Evolutionary conservation across 1,284 basidiomycete genomes (phyloP), one percentile per base, ranked within the genome.

Genomic region (Moesziomyces parantarcticus): DNA sequence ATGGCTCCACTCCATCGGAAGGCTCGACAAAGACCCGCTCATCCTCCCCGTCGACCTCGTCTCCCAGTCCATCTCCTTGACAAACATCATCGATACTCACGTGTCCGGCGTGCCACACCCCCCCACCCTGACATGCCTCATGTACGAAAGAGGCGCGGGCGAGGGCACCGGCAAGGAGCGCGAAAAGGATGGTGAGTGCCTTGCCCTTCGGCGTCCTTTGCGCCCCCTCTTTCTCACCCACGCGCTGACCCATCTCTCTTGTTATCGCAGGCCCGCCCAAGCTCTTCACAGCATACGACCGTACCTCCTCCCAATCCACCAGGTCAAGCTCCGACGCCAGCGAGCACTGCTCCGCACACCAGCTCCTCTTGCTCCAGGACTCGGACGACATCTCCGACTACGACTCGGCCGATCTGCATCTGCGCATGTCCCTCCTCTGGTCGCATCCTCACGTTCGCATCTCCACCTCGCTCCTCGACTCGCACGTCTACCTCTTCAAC

Each of bases 41-140:
- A 58, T 83, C n/a, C 71, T 83, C 21, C 82, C 82, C 3, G 67
- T 80, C 32, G 82, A 83, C 54, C 46, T 83, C 36, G 62, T 83
- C 54, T 67, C 67, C 18, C 79, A 80, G 18, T 64, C 71, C 23
- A 14, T 79, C 41, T 78, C 81, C 29, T 70, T 83, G 44, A 55
- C 68, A 13, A 32, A 67, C 43, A 63, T 83, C 58, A 59, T 83
- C 53, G 50, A 65, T 39, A 53, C 70, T 41, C 73, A 83, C 40
- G 59, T 78, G 29, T 60, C 69, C n/a, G 25, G 58, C 43, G 49
- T 61, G 25, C 58, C 68, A 2, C 58, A 77, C 7, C 52, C 73
- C 36, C 80, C 80, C 13, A 63, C 70, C 3, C 49, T 79, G 23
- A 75, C 74, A 42, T 76, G 72, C 44, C 55, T 81, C 18, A 71